Evolutionary conservation across 148 eudicot species (phyloP), one percentile per base, ranked within the genome.

Genomic region (Vaccinium vitisidaea): DNA sequence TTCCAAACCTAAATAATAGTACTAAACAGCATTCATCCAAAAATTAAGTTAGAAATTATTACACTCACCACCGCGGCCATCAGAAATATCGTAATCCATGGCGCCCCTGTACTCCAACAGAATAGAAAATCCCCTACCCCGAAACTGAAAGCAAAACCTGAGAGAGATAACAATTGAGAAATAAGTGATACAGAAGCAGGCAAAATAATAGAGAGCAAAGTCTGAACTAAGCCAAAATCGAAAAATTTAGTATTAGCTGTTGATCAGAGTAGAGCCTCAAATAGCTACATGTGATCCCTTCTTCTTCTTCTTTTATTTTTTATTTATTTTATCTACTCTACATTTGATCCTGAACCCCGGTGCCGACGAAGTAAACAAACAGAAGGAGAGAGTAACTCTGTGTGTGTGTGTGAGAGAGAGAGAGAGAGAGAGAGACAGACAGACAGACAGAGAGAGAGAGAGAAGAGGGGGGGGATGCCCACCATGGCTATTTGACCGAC

Each of bases 51-150:
- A 9, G n/a, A n/a, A 25, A 25, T 25, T 67, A 23, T 67, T 9
- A 25, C 32, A 73, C 93, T 92, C 90, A 93, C 95, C 93, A 43
- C 93, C 91, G 73, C 39, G 3, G 39, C 95, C 91, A 80, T 93
- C 95, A 23, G 91, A 87, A n/a, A 85, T 65, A 61, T 53, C 87
- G 87, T 88, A 91, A 23, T 89, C 91, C 95, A 91, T 93, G 7
- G 82, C 46, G 46, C 46, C 81, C 65, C 79, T 75, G 78, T 76
- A 75, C 21, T 83, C 83, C 53, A 43, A 39, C 74, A 5, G 48
- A 58, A 25, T 54, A 5, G 48, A 48, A 25, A 69, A 36, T 15
- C n/a, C 39, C 46, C 46, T 36, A 36, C 4, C 6, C 12, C 15
- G 23, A 43, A 55, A n/a, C 53, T 27, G 49, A 46, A 54, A 52